Evolutionary conservation across 2,329 filamentous ascomycete genomes (phyloP).

Genomic region (Scytalidium lignicola): DNA sequence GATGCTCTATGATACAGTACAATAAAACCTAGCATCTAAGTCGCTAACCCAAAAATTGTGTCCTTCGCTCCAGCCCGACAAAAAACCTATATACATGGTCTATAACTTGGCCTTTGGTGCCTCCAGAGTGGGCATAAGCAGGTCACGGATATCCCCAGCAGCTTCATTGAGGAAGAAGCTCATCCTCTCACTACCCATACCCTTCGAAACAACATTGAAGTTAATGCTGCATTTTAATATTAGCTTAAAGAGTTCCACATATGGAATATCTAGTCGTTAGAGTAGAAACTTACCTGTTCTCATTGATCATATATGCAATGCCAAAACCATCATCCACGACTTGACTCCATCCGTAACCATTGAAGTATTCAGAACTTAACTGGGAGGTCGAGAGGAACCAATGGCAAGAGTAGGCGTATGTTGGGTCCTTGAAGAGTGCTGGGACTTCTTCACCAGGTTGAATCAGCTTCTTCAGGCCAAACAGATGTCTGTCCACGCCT

Average conservation of each 20-base stretch:
- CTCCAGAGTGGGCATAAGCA: constrained; percentile 77
- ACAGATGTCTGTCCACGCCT: constrained; percentile 94
- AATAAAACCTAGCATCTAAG: neutral
- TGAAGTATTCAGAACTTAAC: constrained; percentile 94
- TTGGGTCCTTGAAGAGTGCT: constrained; percentile 79
- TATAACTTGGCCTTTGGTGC: constrained; percentile 84
- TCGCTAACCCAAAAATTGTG: neutral
- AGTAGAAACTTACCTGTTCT: constrained; percentile 65
- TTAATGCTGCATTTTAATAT: constrained; percentile 61
- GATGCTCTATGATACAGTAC: constrained; percentile 3
- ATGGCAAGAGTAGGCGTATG: constrained; percentile 74
- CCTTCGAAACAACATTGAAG: constrained; percentile 97
- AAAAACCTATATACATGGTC: constrained; percentile 1
- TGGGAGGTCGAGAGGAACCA: constrained; percentile 91
- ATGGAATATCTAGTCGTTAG: neutral
- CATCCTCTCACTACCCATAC: constrained; percentile 85
- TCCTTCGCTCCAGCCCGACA: neutral
- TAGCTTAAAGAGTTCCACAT: constrained; percentile 12
- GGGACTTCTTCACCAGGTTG: constrained; percentile 76
- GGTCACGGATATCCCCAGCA: constrained; percentile 79
- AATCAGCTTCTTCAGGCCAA: constrained; percentile 89
- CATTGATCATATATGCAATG: constrained; percentile 99
- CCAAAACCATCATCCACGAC: constrained; percentile 95
- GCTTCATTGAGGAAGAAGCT: constrained; percentile 95
- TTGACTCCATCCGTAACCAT: constrained; percentile 98